Evolutionary conservation across 2,329 filamentous ascomycete species (phyloP), one percentile per base, ranked within the genome.

Genomic region (Elsinoe necatrix): DNA sequence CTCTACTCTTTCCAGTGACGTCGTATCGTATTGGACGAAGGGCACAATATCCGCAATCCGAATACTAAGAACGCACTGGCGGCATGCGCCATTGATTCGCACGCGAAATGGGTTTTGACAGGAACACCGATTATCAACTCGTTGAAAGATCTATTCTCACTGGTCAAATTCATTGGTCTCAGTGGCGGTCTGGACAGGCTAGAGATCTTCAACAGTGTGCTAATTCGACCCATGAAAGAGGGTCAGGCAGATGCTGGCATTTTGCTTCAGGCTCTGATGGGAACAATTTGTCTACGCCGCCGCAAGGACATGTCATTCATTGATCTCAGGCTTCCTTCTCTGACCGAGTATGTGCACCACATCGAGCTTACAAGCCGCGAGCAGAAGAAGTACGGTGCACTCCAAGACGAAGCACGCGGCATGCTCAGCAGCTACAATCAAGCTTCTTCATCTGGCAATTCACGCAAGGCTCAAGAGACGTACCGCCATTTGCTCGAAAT

Each of bases 241-340:
- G 82, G 81, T 1, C 77, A 83, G 14, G 68, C 72, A 0, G 73
- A 77, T 31, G 66, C 67, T 1, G 83, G 82, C 48, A 70, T 78
- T 9, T 73, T 92, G 2, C 77, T 95, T 2, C 86, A 92, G 65
- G 79, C 82, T 4, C 77, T 95, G 43, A 91, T 95, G 82, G 77
- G 78, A n/a, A 83, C 86, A 16, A 79, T 95, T 47, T 93, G 87
- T 64, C 76, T 95, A 20, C 81, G 90, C 35, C 82, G 90, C 35
- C 86, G 84, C 69, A 95, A 95, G 68, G 85, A 92, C 57, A 95
- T 95, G 89, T 79, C 79, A 4, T 95, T 95, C 65, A 80, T 95
- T 54, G 88, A 95, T 62, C 74, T 95, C 18, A 86, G 83, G 60
- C 76, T 95, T 7, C 89, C 90, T 0, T 76, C 83, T 12, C 83